A percentile compares a stretch with the other conserved stretches of the same genome.
These are phyloP conservation scores for Penstemon barbatus DNA, from an alignment of 257 asterid species.

Conservation along the genomic window DNA sequence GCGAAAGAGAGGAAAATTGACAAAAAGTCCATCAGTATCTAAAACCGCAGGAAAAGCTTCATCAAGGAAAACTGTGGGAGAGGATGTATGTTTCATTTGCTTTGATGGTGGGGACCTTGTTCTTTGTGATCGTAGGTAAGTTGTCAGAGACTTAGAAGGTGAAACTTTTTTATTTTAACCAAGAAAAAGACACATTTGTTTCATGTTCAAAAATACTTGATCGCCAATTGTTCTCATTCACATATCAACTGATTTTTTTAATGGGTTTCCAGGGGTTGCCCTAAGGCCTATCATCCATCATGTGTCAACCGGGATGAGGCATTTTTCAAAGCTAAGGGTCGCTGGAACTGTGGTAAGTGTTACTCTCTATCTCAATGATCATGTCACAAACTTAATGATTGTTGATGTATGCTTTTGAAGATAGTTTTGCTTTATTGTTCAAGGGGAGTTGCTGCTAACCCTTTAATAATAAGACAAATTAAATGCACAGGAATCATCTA, in stretches of 20 bases:
- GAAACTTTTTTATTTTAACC: slow-evolving; percentile 9
- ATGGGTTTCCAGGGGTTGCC: slow-evolving; percentile 75
- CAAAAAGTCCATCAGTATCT: slow-evolving; percentile 46
- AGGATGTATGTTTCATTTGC: slow-evolving; percentile 97
- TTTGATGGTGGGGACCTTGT: slow-evolving; percentile 95
- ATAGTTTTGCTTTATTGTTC: slow-evolving; percentile 2
- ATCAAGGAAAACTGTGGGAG: slow-evolving; percentile 57
- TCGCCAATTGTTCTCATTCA: slow-evolving; percentile 7
- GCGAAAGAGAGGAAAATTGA: slow-evolving; percentile 66
- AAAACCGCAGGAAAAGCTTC: slow-evolving; percentile 49
- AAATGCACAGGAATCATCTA: slow-evolving; percentile 5
- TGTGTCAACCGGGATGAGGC: slow-evolving; percentile 94
- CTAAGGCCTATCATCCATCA: slow-evolving; percentile 93
- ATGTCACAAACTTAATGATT: not conserved
- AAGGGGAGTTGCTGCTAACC: slow-evolving; percentile 10
- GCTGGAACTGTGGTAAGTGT: slow-evolving; percentile 91
- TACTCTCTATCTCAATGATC: not conserved
- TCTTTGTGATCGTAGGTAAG: slow-evolving; percentile 87
- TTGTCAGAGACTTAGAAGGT: slow-evolving; percentile 19
- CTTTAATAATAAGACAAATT: not conserved
- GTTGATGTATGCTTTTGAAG: slow-evolving; percentile 7
- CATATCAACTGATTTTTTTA: slow-evolving; percentile 22
- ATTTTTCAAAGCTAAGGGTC: slow-evolving; percentile 84
- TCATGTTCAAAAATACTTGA: slow-evolving; percentile 4
- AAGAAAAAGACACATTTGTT: not conserved